A percentile compares a stretch with the other conserved stretches of the same genome.
These are phyloP conservation scores for Volvox carteri DNA, from an alignment of 163 green algal species.

Conservation along the genomic window DNA sequence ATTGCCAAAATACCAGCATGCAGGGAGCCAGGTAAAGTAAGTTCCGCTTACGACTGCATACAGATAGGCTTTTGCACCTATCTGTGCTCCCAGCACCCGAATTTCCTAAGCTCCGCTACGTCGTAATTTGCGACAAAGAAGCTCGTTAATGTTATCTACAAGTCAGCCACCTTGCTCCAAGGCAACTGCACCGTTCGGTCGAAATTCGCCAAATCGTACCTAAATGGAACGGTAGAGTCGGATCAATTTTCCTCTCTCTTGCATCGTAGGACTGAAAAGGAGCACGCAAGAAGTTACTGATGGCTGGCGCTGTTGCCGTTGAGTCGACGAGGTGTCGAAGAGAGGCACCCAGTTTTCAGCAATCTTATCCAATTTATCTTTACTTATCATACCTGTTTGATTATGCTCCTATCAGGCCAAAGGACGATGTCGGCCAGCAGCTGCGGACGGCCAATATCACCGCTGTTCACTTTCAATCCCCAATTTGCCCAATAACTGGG, in stretches of 20 bases:
- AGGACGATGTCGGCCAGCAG: slow-evolving; percentile 91
- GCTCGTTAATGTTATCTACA: too few species aligned
- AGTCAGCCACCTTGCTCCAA: too few species aligned
- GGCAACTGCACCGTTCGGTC: too few species aligned
- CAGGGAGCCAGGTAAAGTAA: background rate
- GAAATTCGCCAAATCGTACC: too few species aligned
- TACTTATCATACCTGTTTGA: slow-evolving; percentile 80
- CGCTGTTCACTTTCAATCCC: background rate
- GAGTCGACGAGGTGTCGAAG: background rate
- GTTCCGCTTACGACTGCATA: too few species aligned
- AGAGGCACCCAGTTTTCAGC: too few species aligned
- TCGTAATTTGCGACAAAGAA: too few species aligned
- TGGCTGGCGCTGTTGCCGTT: background rate
- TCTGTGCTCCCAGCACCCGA: too few species aligned
- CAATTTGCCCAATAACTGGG: background rate
- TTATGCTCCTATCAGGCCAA: slow-evolving; percentile 90
- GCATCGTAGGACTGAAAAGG: slow-evolving; percentile 87
- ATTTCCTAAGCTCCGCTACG: too few species aligned
- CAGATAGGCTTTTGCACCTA: too few species aligned
- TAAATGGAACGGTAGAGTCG: slow-evolving; percentile 86
- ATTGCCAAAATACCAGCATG: background rate
- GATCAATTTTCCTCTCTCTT: slow-evolving; percentile 83
- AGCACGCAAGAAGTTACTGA: background rate
- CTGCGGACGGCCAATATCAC: slow-evolving; percentile 28
- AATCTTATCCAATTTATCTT: too few species aligned